Base-by-base conservation (phyloP, 2,329 filamentous ascomycete species). In the Macrophomina phaseolina region DNA sequence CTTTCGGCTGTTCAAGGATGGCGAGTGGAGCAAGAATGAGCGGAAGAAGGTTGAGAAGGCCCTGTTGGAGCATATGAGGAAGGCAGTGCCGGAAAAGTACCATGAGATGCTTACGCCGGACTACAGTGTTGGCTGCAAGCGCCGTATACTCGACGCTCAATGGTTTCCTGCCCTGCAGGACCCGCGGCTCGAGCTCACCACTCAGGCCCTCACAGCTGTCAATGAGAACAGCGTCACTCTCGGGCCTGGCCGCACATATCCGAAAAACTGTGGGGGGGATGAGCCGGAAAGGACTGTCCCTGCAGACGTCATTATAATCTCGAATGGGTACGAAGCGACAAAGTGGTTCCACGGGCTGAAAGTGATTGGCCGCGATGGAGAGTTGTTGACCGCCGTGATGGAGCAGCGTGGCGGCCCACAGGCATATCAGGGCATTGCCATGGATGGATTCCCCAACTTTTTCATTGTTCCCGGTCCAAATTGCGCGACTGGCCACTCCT, bases 401-500 rank as follows among this genome's bases (percentile, higher is more conserved):
- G 78, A 84, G 1, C 78, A 81, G 28, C 81, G 85, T 62, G 87
- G 86, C n/a, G 89, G 88, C 0, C 79, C 86, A 0, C 86, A 85
- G 68, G 89, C 87, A 0, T 91, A 91, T 72, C 83, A 87, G 65
- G 84, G 84, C 28, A 83, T 83, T 1, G 82, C 83, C 1, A 78
- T 90, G 75, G 85, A 85, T 69, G 84, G 84, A 0, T 89, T 89
- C 71, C 88, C 88, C 2, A 90, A 90, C 72, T 87, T 90, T 71
- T 90, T 90, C 76, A 80, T 89, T 66, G 76, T 90, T 0, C 83
- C 88, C 48, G 88, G 88, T 0, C 88, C 88, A 0, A 91, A 91
- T 72, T 85, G 86, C 0, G 81, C 80, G 0, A 90, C 88, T 0
- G 89, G 88, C 0, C 88, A 91, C 73, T 85, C 81, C 0, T 86